phyloP scores from a whole-genome alignment of 202 grass and related monocot species.

The Setaria italica region DNA sequence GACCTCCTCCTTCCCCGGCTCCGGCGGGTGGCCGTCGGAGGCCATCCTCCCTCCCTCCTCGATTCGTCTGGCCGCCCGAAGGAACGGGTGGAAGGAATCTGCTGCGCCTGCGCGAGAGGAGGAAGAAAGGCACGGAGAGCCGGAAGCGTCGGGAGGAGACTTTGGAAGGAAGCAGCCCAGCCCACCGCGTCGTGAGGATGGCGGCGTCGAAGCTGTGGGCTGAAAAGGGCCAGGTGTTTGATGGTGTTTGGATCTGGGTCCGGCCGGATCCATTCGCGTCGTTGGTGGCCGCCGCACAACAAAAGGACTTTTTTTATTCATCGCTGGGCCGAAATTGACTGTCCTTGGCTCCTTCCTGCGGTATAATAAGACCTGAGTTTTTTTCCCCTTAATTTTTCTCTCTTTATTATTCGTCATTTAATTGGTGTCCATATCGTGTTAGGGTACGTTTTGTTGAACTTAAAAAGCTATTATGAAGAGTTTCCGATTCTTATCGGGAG shows the following conservation, averaged over 20 bases:
- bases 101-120: not conserved
- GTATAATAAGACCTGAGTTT: too few species aligned
- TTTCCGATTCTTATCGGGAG: too few species aligned
- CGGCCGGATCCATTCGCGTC: too few species aligned
- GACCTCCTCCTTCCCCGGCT: constrained; percentile 7
- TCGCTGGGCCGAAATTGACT: too few species aligned
- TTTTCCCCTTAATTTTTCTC: too few species aligned
- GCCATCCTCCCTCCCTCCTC: constrained; percentile 43
- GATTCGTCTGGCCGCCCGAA: not conserved
- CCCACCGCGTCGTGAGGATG: not conserved
- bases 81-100: constrained; percentile 21
- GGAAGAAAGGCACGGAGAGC: not conserved
- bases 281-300: too few species aligned
- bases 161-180: not conserved
- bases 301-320: too few species aligned
- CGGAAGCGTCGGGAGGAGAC: not conserved
- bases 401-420: too few species aligned
- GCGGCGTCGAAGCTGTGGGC: not conserved
- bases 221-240: not conserved
- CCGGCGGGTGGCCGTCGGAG: constrained; percentile 39
- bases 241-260: not conserved
- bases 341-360: too few species aligned
- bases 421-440: too few species aligned
- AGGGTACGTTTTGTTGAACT: too few species aligned
- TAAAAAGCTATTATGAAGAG: too few species aligned